A percentile compares a stretch with the other conserved stretches of the same genome.
phyloP scores from a whole-genome alignment of 192 early-diverging fungal species.

The Nowakowskiella sp. region DNA sequence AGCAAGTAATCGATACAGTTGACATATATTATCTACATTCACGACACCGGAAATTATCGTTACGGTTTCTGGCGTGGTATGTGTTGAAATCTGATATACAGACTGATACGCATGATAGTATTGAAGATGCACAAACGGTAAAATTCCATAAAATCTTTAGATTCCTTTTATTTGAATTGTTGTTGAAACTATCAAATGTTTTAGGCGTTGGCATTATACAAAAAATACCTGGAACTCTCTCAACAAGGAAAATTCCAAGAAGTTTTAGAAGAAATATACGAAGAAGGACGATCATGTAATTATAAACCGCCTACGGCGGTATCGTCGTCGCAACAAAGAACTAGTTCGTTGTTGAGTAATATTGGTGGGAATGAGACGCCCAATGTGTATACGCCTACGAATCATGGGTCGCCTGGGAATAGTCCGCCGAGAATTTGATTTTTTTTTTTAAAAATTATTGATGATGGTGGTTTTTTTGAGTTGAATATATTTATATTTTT shows the following conservation, averaged over 20 bases:
- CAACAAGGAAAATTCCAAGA: conserved; percentile 59
- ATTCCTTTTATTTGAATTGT: background rate
- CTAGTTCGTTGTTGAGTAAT: too few relatives aligned
- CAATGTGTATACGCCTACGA: too few relatives aligned
- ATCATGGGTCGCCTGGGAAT: too few relatives aligned
- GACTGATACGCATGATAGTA: conserved; percentile 79
- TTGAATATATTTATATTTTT: too few relatives aligned
- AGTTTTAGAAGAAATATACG: conserved; percentile 76
- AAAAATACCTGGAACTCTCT: conserved; percentile 64
- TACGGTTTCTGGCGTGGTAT: conserved; percentile 88
- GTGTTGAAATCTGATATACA: conserved; percentile 79
- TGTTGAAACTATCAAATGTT: background rate
- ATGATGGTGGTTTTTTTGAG: too few relatives aligned
- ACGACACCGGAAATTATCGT: conserved; percentile 64
- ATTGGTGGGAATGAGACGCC: too few relatives aligned
- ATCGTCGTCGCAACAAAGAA: too few relatives aligned
- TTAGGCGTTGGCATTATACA: conserved; percentile 73
- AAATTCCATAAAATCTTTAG: conserved; percentile 8
- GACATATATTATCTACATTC: conserved; percentile 72
- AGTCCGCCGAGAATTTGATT: too few relatives aligned
- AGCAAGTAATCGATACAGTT: conserved; percentile 90
- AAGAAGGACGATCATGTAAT: conserved; percentile 46
- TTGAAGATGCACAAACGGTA: conserved; percentile 86
- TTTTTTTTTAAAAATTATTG: too few relatives aligned
- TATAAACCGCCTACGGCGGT: conserved; percentile 36